Evolutionary conservation across 306 rosid genomes (phyloP), one percentile per base, ranked within the genome.

Genomic region (Prunus campanulata): DNA sequence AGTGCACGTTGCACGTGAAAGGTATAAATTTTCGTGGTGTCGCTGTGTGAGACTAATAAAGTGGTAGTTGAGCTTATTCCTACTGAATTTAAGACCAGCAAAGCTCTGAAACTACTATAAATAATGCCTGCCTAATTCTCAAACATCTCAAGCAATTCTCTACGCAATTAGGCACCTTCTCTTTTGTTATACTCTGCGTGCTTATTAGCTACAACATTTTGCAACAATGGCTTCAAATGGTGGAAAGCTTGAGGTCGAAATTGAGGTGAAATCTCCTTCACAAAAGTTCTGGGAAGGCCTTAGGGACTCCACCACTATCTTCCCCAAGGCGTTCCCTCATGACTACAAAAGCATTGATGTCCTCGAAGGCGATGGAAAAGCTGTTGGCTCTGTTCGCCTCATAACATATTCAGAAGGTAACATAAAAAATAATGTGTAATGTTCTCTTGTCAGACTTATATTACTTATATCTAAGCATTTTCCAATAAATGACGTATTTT

Each of bases 321-420:
- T 72, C 73, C 87, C 87, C 30, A 79, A 88, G 76, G 91, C 83
- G 11, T 86, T 90, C 54, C 78, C 96, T 10, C 78, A 88, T 49
- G 96, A 93, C n/a, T 93, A 93, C 89, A 86, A 91, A 72, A 86
- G 89, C 84, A 92, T 93, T 70, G 86, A 91, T 47, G 74, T 93
- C 50, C 81, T 93, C 27, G 90, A 87, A 73, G 98, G 98, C 8
- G 93, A 91, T 68, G 98, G 97, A 68, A 91, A 87, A 25, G 78
- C 90, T 22, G 77, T 80, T 46, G 98, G 96, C 19, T 91, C 98
- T 39, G 55, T 93, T 25, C 93, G 96, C 57, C 88, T 73, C 27
- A 77, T 93, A 2, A 72, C 72, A 29, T 91, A 90, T 56, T 87
- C 74, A 3, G 93, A 88, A 70, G 98, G 97, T 91, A 25, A 22